These are phyloP conservation scores for Herpetomonas muscarum DNA, from an alignment of 208 protist species.

Conservation along the genomic window DNA sequence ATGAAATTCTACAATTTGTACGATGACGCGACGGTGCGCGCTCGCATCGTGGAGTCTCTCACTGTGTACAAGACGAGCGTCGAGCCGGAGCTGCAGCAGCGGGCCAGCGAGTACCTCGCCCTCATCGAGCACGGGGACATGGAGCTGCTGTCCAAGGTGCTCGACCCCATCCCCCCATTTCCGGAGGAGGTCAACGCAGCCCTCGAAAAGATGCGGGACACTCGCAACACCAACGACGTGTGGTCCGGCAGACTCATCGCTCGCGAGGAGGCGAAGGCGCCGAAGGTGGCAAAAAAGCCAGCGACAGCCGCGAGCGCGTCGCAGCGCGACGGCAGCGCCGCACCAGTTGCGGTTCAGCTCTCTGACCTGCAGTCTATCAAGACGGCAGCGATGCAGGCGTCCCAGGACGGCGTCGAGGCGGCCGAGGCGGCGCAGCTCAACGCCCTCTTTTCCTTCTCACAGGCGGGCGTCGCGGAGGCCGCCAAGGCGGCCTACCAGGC, in stretches of 20 bases:
- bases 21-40: conserved; percentile 71
- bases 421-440: conserved; percentile 16
- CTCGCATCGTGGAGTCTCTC: conserved; percentile 76
- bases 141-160: conserved; percentile 62
- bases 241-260: conserved; percentile 38
- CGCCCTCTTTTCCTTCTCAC: conserved; percentile 26
- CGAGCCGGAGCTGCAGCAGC: conserved; percentile 97
- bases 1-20: conserved; percentile 96
- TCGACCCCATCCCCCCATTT: conserved; percentile 72
- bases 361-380: background rate
- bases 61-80: conserved; percentile 58
- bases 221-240: conserved; percentile 27
- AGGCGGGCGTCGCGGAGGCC: conserved; percentile 22
- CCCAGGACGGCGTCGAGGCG: background rate
- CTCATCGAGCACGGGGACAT: conserved; percentile 64
- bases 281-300: conserved; percentile 5
- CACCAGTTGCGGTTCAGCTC: background rate
- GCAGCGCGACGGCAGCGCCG: background rate
- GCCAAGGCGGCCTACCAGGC: conserved; percentile 25
- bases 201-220: conserved; percentile 25
- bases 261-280: conserved; percentile 11
- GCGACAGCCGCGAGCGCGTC: background rate
- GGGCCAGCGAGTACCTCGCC: conserved; percentile 93
- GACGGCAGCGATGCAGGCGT: background rate
- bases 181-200: conserved; percentile 31